These are phyloP conservation scores for Ophiosphaerella herpotricha DNA, from an alignment of 2,329 filamentous ascomycete genomes.

Conservation along the genomic window DNA sequence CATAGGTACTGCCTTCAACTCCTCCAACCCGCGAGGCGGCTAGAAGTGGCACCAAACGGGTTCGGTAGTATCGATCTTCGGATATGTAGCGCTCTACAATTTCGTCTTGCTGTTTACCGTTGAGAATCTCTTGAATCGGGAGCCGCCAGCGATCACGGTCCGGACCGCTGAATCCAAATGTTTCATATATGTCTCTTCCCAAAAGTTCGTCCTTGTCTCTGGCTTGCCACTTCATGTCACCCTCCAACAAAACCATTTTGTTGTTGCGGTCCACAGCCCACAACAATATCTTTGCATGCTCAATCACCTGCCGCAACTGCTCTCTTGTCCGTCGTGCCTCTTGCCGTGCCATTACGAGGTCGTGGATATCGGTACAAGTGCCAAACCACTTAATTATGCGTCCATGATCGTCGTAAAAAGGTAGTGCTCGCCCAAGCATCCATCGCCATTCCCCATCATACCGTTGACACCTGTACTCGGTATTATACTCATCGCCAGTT, in stretches of 20 bases:
- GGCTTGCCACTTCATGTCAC: slow-evolving; percentile 59
- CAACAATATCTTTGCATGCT: slow-evolving; percentile 74
- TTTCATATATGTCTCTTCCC: slow-evolving; percentile 66
- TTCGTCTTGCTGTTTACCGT: slow-evolving; percentile 64
- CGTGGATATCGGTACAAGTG: slow-evolving; percentile 79
- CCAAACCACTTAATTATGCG: slow-evolving; percentile 80
- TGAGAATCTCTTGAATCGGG: slow-evolving; percentile 67
- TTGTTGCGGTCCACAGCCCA: slow-evolving; percentile 70
- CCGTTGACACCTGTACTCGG: slow-evolving; percentile 71
- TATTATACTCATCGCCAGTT: slow-evolving; percentile 68
- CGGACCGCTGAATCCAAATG: slow-evolving; percentile 54
- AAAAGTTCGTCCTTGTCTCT: slow-evolving; percentile 44
- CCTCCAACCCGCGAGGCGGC: slow-evolving; percentile 60
- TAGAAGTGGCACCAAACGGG: slow-evolving; percentile 69
- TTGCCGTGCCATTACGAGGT: slow-evolving; percentile 70
- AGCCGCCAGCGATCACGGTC: slow-evolving; percentile 53
- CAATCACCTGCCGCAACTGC: slow-evolving; percentile 73
- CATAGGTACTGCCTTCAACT: slow-evolving; percentile 55
- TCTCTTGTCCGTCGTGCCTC: slow-evolving; percentile 69
- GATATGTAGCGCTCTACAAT: slow-evolving; percentile 66
- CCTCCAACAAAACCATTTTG: slow-evolving; percentile 71
- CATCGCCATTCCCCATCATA: slow-evolving; percentile 74
- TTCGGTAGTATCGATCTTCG: slow-evolving; percentile 70
- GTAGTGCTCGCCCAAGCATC: slow-evolving; percentile 75
- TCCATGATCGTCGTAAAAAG: slow-evolving; percentile 68